Evolutionary conservation across 441 rosid species (phyloP).

Genomic region (Populus tomentosa): DNA sequence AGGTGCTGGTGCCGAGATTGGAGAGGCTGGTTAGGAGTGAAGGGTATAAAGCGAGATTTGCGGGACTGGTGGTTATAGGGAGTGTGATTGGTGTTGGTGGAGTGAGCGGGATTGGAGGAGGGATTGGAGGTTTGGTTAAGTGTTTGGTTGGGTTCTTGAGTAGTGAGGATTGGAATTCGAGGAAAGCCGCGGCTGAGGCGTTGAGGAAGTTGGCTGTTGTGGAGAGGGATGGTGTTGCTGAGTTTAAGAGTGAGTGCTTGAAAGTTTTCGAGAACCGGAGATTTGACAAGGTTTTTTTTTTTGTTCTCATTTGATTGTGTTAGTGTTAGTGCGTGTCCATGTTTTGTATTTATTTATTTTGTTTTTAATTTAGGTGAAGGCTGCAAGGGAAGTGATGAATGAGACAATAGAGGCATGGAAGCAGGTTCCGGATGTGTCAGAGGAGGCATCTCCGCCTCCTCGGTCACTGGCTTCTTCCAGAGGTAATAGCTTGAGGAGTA

Average conservation of each 20-base stretch:
- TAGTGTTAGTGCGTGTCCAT: neutral
- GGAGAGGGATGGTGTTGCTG: slow-evolving; percentile 62
- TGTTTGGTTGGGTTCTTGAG: slow-evolving; percentile 64
- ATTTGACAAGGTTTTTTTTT: slow-evolving; percentile 66
- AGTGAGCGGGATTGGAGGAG: slow-evolving; percentile 25
- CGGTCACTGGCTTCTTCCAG: slow-evolving; percentile 57
- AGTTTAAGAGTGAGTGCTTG: slow-evolving; percentile 60
- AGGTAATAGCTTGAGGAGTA: slow-evolving; percentile 33
- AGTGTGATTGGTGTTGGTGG: slow-evolving; percentile 83
- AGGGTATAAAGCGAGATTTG: slow-evolving; percentile 70
- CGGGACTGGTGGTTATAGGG: slow-evolving; percentile 65
- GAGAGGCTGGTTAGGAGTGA: slow-evolving; percentile 71
- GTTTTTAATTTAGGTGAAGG: slow-evolving; percentile 60
- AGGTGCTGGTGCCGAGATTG: slow-evolving; percentile 38
- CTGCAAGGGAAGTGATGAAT: slow-evolving; percentile 84
- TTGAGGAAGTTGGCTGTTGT: slow-evolving; percentile 62
- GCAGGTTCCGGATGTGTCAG: slow-evolving; percentile 78
- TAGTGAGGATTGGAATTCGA: slow-evolving; percentile 74
- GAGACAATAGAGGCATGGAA: slow-evolving; percentile 87
- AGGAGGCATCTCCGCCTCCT: slow-evolving; percentile 61
- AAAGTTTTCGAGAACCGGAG: slow-evolving; percentile 65
- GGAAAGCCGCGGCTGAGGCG: slow-evolving; percentile 88
- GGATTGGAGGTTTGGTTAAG: slow-evolving; percentile 48
- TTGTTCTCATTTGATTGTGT: neutral
- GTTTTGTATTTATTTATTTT: neutral